Base-by-base conservation (phyloP, 768 basidiomycete genomes). In the Tricholoma flavovirens region DNA sequence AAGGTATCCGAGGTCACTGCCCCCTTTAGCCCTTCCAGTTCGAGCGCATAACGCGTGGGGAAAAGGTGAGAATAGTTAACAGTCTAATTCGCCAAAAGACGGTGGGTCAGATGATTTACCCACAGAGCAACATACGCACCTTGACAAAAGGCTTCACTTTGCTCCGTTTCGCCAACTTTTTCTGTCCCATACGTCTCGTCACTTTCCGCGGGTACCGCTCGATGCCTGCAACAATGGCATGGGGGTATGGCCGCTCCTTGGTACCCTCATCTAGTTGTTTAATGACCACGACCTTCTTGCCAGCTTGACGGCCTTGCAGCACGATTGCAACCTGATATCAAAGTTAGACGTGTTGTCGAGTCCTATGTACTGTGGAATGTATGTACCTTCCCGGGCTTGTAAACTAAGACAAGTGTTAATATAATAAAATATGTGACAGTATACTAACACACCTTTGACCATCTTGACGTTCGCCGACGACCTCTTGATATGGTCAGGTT, bases 141-240 rank as follows among this genome's bases (percentile, higher is more conserved):
- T 99, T 98, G 83, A 99, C 93, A 77, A 99, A 99, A 64, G 97
- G 97, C 84, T 99, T 99, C 75, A 99, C 88, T 77, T 94, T 96
- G 78, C 86, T 93, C 78, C 97, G 83, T 77, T 80, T 82, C 64
- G 88, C 83, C 63, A 98, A 73, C 73, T 91, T 93, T 83, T 97
- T 98, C 73, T 91, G 85, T 62, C 96, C 92, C 96, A 98, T 98
- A 62, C 90, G 87, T 71, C 88, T 89, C 64, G 93, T 97, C 65
- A 98, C 96, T 80, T 98, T 98, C 71, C 90, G 80, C 15, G 97
- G 97, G 85, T 97, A 98, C 64, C 94, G 86, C 80, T 99, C 96
- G 71, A 99, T 84, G 63, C 97, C 97, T 57, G 94, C 97, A 69
- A 98, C 96, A 69, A 99, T 87, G 66, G 97, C 97, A 73, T 99